Evolutionary conservation across 1,284 basidiomycete genomes (phyloP), one percentile per base, ranked within the genome.

Genomic region (Sparassis latifolia): DNA sequence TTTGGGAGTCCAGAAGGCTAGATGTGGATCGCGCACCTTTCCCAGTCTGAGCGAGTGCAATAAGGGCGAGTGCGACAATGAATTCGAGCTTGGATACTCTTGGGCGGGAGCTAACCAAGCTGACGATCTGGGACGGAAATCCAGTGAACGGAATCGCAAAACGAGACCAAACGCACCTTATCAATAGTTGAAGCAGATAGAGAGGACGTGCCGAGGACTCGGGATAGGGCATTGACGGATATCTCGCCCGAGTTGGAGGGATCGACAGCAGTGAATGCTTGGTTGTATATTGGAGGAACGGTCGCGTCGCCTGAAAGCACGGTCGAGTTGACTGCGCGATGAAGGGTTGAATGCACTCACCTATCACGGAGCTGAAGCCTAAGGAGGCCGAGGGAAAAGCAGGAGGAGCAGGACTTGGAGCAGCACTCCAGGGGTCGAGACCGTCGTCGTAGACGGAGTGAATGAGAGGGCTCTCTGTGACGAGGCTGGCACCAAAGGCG

Each of bases 371-470:
- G 58, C 75, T 78, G 64, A 88, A 83, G 31, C 78, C 69, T 40
- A 81, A 76, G 37, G 76, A 63, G 45, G 72, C 61, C 35, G 69
- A 64, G 6, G 69, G 68, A 20, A 69, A 56, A 31, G 83, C 76
- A 20, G 86, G 84, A 28, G 83, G 79, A 31, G 84, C 79, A 27
- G 90, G 90, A 52, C 82, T 86, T 2, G 90, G 90, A 5, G 80
- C 77, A 51, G 86, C 75, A 61, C 86, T 89, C 92, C 92, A 95
- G 20, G 92, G 92, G 70, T 95, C 92, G 40, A 90, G 77, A 30
- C 84, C 85, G 57, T 84, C 66, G 56, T 80, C 89, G 64, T 89
- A 90, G 9, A 82, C 80, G 3, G 89, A 90, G 58, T 69, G 75
- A 4, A 84, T 77, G 27, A 92, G 76, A 1, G 89, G 89, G 61